These are phyloP conservation scores for Kwoniella heveanensis DNA, from an alignment of 768 basidiomycete species.

Conservation along the genomic window DNA sequence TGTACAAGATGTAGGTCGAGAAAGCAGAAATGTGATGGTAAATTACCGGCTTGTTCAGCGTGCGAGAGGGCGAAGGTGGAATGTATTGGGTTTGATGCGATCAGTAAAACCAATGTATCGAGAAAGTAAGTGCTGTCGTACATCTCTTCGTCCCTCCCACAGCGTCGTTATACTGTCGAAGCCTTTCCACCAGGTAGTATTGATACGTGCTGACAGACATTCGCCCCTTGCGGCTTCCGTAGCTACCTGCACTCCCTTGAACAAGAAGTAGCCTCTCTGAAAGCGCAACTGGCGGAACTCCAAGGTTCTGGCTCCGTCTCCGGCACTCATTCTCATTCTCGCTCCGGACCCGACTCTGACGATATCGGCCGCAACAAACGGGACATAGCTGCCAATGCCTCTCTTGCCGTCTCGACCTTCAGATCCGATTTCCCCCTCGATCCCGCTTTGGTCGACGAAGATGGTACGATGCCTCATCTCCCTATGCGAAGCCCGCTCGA, in stretches of 20 bases:
- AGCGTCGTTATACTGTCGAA: too few species aligned
- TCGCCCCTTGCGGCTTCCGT: not conserved
- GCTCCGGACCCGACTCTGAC: not conserved
- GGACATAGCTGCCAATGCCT: constrained; percentile 31
- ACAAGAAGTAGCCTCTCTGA: constrained; percentile 53
- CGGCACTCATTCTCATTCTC: constrained; percentile 5
- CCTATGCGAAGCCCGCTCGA: constrained; percentile 36
- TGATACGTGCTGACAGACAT: constrained; percentile 8
- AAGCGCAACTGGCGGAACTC: constrained; percentile 49
- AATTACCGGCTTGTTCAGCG: constrained; percentile 55
- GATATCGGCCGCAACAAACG: constrained; percentile 24
- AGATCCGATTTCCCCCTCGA: constrained; percentile 33
- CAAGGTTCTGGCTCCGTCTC: constrained; percentile 2
- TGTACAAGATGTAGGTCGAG: constrained; percentile 55
- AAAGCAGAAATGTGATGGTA: constrained; percentile 57
- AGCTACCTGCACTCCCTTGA: constrained; percentile 57
- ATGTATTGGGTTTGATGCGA: constrained; percentile 57
- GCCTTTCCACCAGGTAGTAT: too few species aligned
- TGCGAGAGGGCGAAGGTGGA: constrained; percentile 57
- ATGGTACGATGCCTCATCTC: constrained; percentile 12
- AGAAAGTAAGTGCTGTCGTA: constrained; percentile 47
- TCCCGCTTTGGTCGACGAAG: constrained; percentile 25
- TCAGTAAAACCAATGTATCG: constrained; percentile 56
- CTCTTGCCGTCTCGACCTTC: constrained; percentile 25
- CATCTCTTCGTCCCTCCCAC: too few species aligned